phyloP scores from a whole-genome alignment of 495 filamentous ascomycete genomes.

The Hypomontagnella monticulosa region DNA sequence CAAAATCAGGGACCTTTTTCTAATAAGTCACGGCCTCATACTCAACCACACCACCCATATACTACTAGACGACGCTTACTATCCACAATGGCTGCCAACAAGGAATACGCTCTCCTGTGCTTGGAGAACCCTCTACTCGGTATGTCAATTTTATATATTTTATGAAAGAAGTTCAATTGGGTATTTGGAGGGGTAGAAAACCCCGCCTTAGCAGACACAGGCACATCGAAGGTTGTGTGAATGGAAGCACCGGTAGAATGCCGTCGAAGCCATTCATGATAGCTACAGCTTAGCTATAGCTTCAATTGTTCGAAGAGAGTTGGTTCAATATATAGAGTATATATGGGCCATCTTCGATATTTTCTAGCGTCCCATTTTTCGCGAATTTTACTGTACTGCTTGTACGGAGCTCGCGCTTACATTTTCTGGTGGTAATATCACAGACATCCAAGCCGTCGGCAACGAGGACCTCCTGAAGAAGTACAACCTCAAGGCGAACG shows the following conservation, averaged over 20 bases:
- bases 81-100: conserved; percentile 71
- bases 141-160: conserved; percentile 54
- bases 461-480: conserved; percentile 84
- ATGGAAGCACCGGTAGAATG: background rate
- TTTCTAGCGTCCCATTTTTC: background rate
- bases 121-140: conserved; percentile 97
- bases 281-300: background rate
- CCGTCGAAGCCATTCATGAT: background rate
- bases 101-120: conserved; percentile 85
- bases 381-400: background rate
- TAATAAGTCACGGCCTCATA: conserved; percentile 9
- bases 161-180: conserved; percentile 23
- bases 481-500: conserved; percentile 93
- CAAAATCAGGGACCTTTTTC: conserved; percentile 9
- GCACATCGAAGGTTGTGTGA: conserved; percentile 4
- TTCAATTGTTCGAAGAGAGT: background rate
- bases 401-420: conserved; percentile 20
- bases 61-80: conserved; percentile 16
- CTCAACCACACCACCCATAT: conserved; percentile 12
- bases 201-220: background rate
- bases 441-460: conserved; percentile 91
- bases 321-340: background rate
- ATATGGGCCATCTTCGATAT: too few relatives aligned
- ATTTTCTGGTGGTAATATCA: conserved; percentile 7
- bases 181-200: background rate